Evolutionary conservation across 2,329 filamentous ascomycete genomes (phyloP), one percentile per base, ranked within the genome.

Genomic region (Dendrostoma leiphaemia): DNA sequence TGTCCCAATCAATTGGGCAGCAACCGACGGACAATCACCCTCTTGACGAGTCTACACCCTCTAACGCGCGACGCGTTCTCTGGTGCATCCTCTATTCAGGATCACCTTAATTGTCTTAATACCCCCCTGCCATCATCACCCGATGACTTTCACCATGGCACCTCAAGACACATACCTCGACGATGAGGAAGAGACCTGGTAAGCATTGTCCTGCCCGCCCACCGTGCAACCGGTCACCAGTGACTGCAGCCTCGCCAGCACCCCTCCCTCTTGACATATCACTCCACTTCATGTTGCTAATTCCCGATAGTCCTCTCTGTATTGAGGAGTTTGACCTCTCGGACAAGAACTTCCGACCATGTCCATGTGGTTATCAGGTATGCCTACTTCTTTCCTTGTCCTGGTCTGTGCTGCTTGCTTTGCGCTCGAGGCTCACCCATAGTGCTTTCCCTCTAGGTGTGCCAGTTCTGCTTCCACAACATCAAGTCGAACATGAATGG

Each of bases 401-500:
- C 32, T 28, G 37, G n/a, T 40, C 31, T 26, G 48, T 12, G 38
- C 56, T 57, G 17, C 61, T 49, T 23, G 47, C 41, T 48, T 48
- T 24, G 29, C 59, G 49, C 58, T 57, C 57, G 31, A 41, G 46
- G 24, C 35, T 60, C 49, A 61, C 57, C 58, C 38, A 44, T 60
- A 34, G 40, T 40, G 38, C n/a, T 55, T 38, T 6, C 29, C 26
- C 13, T 45, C 43, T 65, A 97, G 92, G 93, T 99, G 70, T 99
- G 94, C 74, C 95, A 99, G 78, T 99, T 99, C 74, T 99, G 94
- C 76, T 99, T 93, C 78, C 97, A 99, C 75, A 99, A 97, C 71
- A 95, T 99, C 71, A 96, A 95, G 75, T 96, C 89, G 64, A 97
- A 97, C 65, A 91, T 96, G 82, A 97, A 97, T 69, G 92, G 93